A percentile compares a stretch with the other conserved stretches of the same genome.
These are phyloP conservation scores for Rutstroemia sydowiana DNA, from an alignment of 2,329 filamentous ascomycete genomes.

Conservation along the genomic window DNA sequence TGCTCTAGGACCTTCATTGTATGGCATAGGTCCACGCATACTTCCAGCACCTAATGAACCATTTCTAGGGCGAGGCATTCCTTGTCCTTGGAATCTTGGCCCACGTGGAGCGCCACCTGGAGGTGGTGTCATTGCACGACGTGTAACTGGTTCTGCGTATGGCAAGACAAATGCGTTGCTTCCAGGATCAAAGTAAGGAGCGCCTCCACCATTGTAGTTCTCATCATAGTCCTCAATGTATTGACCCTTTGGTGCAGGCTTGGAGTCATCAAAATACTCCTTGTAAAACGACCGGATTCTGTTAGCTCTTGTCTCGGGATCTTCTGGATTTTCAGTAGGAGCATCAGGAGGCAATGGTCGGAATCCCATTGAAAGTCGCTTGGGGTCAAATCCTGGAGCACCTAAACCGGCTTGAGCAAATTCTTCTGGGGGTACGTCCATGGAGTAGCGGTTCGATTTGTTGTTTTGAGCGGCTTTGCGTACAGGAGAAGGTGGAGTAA, in stretches of 20 bases:
- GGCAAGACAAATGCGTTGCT: conserved; percentile 59
- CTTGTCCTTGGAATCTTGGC: conserved; percentile 30
- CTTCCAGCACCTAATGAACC: conserved; percentile 42
- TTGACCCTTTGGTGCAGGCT: conserved; percentile 35
- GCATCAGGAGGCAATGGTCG: conserved; percentile 85
- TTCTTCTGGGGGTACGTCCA: conserved; percentile 31
- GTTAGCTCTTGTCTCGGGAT: conserved; percentile 90
- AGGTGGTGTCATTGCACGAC: conserved; percentile 93
- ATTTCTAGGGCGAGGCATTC: conserved; percentile 34
- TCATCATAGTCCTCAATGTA: conserved; percentile 74
- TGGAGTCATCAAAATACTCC: conserved; percentile 93
- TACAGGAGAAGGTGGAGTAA: conserved; percentile 36
- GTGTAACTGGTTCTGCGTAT: conserved; percentile 76
- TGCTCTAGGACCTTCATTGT: conserved; percentile 45
- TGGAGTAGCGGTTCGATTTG: conserved; percentile 29
- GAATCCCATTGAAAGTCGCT: conserved; percentile 62
- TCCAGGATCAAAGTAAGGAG: conserved; percentile 30
- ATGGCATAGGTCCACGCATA: conserved; percentile 31
- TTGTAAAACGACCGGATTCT: conserved; percentile 98
- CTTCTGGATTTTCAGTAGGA: conserved; percentile 58
- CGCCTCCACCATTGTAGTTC: conserved; percentile 57
- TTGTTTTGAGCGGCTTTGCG: conserved; percentile 20
- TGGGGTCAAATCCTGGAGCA: conserved; percentile 47
- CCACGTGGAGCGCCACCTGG: conserved; percentile 63
- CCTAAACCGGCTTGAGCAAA: conserved; percentile 38